These are phyloP conservation scores for Fraxinus excelsior DNA, from an alignment of 257 asterid genomes.

Conservation along the genomic window DNA sequence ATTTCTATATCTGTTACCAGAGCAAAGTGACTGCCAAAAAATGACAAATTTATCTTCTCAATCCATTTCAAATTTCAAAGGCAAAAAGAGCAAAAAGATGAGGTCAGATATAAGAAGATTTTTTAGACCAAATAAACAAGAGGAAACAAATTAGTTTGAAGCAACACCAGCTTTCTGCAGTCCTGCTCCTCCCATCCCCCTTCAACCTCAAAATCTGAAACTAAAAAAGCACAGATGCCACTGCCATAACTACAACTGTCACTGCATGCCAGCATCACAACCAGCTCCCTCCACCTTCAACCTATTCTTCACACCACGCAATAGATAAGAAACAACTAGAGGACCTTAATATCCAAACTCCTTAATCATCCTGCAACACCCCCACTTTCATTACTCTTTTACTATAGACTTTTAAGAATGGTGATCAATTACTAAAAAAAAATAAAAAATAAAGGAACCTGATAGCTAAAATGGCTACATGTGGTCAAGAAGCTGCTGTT, in stretches of 20 bases:
- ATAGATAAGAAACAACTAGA: constrained; percentile 12
- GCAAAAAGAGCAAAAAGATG: neutral
- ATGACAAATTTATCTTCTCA: no score
- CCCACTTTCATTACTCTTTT: neutral
- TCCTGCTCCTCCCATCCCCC: neutral
- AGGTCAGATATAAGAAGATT: neutral
- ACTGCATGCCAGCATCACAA: neutral
- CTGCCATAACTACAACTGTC: neutral
- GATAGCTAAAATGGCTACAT: neutral
- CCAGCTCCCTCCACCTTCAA: neutral
- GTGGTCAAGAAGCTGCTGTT: neutral
- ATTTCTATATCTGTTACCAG: neutral
- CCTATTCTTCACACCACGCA: neutral
- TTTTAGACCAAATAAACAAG: neutral
- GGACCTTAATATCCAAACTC: constrained; percentile 4
- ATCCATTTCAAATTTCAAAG: neutral
- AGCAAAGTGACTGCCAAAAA: neutral
- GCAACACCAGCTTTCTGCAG: neutral
- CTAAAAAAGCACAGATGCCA: neutral
- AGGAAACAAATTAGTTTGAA: neutral
- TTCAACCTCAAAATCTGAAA: neutral
- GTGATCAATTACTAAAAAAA: neutral
- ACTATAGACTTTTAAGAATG: neutral
- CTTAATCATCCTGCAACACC: neutral
- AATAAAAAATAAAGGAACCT: neutral